These are phyloP conservation scores for Globisporangium uncinulatum DNA, from an alignment of 352 stramenopile species.

Conservation along the genomic window DNA sequence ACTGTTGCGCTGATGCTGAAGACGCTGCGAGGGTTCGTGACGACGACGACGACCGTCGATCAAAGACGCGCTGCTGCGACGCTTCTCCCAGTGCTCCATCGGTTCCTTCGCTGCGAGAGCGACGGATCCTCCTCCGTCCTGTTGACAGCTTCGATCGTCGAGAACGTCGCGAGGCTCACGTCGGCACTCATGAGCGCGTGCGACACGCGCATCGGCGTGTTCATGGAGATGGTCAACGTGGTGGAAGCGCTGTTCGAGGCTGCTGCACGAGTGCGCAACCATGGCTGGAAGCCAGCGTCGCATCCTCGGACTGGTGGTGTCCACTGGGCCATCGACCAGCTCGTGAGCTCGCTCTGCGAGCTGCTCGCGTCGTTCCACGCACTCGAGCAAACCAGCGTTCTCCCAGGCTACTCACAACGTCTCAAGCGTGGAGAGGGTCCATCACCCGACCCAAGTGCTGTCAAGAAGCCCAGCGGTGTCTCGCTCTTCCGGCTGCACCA, in stretches of 20 bases:
- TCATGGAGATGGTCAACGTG: slow-evolving; percentile 2
- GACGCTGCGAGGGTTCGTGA: background rate
- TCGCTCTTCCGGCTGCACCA: no score
- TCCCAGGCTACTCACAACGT: slow-evolving; percentile 1
- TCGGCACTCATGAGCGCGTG: background rate
- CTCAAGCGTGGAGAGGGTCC: background rate
- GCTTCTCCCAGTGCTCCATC: background rate
- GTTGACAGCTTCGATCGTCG: background rate
- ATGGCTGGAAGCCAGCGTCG: no score
- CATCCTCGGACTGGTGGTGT: background rate
- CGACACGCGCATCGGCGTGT: background rate
- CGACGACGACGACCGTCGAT: background rate
- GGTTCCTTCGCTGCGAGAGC: background rate
- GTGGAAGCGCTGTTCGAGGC: background rate
- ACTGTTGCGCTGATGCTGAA: background rate
- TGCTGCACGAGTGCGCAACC: background rate
- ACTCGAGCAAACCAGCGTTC: background rate
- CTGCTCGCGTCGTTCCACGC: slow-evolving; percentile 1
- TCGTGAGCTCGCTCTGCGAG: background rate
- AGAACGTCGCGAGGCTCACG: background rate
- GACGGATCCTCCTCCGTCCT: no score
- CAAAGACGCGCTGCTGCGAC: background rate
- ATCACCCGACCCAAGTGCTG: background rate
- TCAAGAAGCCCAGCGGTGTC: background rate
- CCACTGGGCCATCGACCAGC: background rate